Base-by-base conservation (phyloP, 1,139 yeast species). In the Saccharomyces hybrid region DNA sequence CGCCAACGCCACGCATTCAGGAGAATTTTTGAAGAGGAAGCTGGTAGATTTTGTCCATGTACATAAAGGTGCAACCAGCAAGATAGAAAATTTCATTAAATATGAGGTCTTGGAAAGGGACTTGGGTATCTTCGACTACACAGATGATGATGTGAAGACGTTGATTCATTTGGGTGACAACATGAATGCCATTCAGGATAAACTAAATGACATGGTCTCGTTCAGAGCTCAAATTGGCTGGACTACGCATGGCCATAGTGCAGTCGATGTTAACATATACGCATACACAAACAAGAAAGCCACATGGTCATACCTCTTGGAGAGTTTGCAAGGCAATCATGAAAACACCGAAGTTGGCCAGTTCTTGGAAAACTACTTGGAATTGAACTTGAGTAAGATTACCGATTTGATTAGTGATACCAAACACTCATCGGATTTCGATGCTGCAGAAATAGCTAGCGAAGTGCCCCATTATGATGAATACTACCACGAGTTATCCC, bases 181-280 rank as follows among this genome's bases (percentile, higher is more conserved):
- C 25, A n/a, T n/a, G 2, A 38, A 38, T 38, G 42, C 42, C 9
- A 57, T 64, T 9, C 76, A 76, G 57, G 78, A 77, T 55, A 72
- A 74, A 44, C 63, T 84, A 54, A 79, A 84, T 63, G 75, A 81
- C 55, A 78, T 88, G 79, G 79, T 87, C 6, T 82, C 90, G 1
- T 63, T 70, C 11, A 78, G 95, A 57, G 87, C 96, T 0, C 84
- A 83, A 66, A 80, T 88, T 34, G 95, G 95, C 5, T 89, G 95
- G 95, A 77, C 93, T 6, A 88, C 96, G 0, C 90, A 85, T 62
- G 96, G 95, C 26, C 97, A 89, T 68, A 82, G 93, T 20, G 95
- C 95, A 0, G 96, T 88, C 13, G 96, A 89, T 69, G 96, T 89
- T 34, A 88, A 88, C 64, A 83, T 88, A 52, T 89, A 88, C 67